A percentile compares a stretch with the other conserved stretches of the same genome.
Conservation (phyloP, 176 grass and related monocot genomes). For the Paspalum notatum region DNA sequence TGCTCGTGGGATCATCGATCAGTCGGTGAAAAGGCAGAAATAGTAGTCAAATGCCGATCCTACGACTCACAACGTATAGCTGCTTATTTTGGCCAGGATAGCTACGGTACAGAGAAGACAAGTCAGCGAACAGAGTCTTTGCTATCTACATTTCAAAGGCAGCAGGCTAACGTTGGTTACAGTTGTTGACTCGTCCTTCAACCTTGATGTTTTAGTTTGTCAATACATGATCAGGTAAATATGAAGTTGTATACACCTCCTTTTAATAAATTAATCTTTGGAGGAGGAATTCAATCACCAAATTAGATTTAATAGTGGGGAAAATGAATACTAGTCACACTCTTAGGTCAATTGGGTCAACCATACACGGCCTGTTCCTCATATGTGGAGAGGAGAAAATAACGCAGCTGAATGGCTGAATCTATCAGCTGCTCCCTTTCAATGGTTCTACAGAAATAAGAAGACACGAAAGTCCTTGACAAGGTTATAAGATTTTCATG, state of each 20-base stretch:
- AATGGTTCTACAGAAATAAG: neutral
- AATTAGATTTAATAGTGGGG: no score
- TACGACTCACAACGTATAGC: neutral
- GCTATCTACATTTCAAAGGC: neutral
- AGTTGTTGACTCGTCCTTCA: no score
- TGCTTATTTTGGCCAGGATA: neutral
- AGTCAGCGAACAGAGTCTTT: no score
- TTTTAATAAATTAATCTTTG: neutral
- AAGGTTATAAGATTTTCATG: neutral
- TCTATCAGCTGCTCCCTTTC: neutral
- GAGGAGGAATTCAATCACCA: no score
- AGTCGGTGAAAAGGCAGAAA: neutral
- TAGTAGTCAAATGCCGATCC: neutral
- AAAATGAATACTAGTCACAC: neutral
- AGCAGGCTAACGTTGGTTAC: neutral
- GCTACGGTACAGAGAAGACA: no score
- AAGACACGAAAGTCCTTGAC: neutral
- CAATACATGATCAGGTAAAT: no score
- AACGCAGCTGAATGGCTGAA: neutral
- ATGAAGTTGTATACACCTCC: no score
- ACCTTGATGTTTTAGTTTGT: no score
- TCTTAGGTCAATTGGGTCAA: neutral
- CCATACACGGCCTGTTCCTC: constrained; percentile 8
- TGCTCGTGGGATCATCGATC: neutral
- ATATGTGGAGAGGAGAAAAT: neutral